Evolutionary conservation across 371 early-diverging fungal genomes (phyloP).

Genomic region (Mucor ambiguus): DNA sequence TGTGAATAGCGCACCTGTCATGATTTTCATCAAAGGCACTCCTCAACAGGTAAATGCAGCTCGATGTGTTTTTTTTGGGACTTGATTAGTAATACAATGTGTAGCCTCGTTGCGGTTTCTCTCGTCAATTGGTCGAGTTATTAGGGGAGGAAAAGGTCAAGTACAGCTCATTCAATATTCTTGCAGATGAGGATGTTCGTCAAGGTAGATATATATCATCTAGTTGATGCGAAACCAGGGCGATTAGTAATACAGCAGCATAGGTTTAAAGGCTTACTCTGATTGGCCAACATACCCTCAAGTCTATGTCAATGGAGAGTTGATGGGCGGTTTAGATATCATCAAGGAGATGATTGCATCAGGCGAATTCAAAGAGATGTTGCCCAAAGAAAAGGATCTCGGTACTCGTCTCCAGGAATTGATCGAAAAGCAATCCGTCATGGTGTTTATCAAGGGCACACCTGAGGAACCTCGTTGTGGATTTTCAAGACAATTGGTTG

Average conservation of each 20-base stretch:
- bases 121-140: constrained; percentile 71
- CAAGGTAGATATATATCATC: constrained; percentile 55
- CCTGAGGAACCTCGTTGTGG: constrained; percentile 86
- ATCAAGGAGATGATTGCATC: constrained; percentile 82
- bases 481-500: constrained; percentile 80
- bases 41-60: constrained; percentile 57
- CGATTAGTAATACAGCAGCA: neutral
- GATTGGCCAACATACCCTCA: constrained; percentile 96
- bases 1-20: constrained; percentile 72
- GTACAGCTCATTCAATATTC: constrained; percentile 87
- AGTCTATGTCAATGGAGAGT: constrained; percentile 83
- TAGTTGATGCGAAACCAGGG: neutral
- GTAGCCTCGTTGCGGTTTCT: constrained; percentile 78
- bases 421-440: constrained; percentile 67
- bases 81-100: constrained; percentile 14
- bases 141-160: constrained; percentile 68
- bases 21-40: constrained; percentile 95
- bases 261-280: constrained; percentile 78
- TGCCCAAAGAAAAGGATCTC: constrained; percentile 69
- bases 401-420: constrained; percentile 72
- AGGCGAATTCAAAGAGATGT: constrained; percentile 74
- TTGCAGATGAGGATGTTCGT: constrained; percentile 86
- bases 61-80: neutral
- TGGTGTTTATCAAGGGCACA: constrained; percentile 97
- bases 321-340: constrained; percentile 92